Conservation (phyloP, 2,329 filamentous ascomycete genomes). For the Lasiodiplodia theobromae region DNA sequence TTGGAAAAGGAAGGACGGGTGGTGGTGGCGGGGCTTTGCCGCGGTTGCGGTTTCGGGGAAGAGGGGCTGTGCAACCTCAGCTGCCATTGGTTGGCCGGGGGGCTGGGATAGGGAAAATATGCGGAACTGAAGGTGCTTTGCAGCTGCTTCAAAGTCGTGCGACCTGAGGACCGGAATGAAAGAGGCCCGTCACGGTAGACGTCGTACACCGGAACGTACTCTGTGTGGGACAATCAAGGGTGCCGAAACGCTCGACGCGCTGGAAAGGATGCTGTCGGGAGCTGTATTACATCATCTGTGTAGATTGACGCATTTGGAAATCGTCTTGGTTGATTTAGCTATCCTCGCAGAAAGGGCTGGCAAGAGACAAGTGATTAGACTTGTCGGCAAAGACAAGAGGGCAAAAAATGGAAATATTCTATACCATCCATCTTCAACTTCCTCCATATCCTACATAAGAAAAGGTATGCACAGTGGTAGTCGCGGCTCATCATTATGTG, state of each 20-base stretch:
- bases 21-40: too few species aligned
- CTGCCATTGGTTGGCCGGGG: too few species aligned
- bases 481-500: constrained; percentile 11
- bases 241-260: not conserved
- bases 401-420: constrained; percentile 16
- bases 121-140: too few species aligned
- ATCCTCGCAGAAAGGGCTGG: not conserved
- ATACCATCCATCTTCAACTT: not conserved
- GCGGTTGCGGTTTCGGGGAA: too few species aligned
- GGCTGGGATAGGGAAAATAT: too few species aligned
- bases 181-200: not conserved
- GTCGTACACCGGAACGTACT: not conserved
- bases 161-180: not conserved
- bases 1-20: too few species aligned
- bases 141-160: too few species aligned
- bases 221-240: not conserved
- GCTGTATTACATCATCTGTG: not conserved
- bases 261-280: not conserved
- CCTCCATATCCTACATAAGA: constrained; percentile 21
- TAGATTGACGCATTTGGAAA: not conserved
- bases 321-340: not conserved
- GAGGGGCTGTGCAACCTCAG: too few species aligned
- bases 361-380: not conserved
- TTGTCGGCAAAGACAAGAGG: not conserved
- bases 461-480: constrained; percentile 20